Evolutionary conservation across 768 basidiomycete genomes (phyloP).

Genomic region (Leccinum ochraceum): DNA sequence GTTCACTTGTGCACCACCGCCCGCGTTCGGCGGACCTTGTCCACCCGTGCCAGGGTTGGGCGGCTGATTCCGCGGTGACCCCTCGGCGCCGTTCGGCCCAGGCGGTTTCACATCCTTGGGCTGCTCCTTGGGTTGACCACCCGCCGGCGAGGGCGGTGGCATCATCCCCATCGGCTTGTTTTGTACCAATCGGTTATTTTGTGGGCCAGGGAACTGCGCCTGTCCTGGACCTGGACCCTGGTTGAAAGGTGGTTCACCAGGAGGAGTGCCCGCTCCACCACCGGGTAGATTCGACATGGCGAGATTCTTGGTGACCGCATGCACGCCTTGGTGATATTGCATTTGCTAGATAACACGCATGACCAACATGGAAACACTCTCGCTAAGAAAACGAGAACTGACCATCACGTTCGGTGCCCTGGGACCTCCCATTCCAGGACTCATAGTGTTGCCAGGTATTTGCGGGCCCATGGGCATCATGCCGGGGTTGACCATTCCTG

Average conservation of each 20-base stretch:
- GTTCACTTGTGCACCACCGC: slow-evolving; percentile 23
- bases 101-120: slow-evolving; percentile 37
- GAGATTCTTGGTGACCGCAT: slow-evolving; percentile 36
- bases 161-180: slow-evolving; percentile 46
- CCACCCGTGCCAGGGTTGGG: slow-evolving; percentile 28
- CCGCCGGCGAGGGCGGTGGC: slow-evolving; percentile 53
- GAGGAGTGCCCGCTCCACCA: slow-evolving; percentile 45
- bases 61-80: slow-evolving; percentile 46
- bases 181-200: slow-evolving; percentile 34
- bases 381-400: slow-evolving; percentile 4
- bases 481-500: slow-evolving; percentile 31
- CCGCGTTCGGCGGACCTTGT: slow-evolving; percentile 23
- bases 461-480: slow-evolving; percentile 39
- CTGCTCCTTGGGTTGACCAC: slow-evolving; percentile 33
- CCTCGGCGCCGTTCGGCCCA: slow-evolving; percentile 31
- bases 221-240: slow-evolving; percentile 30
- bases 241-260: slow-evolving; percentile 46
- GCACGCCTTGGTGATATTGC: slow-evolving; percentile 43
- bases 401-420: slow-evolving; percentile 33
- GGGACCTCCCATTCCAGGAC: slow-evolving; percentile 38
- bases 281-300: slow-evolving; percentile 32
- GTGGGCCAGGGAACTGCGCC: slow-evolving; percentile 34
- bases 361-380: slow-evolving; percentile 12
- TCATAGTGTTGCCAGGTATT: slow-evolving; percentile 34
- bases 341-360: slow-evolving; percentile 17